phyloP scores from a whole-genome alignment of 306 rosid genomes.

The Citrullus mucosospermus region DNA sequence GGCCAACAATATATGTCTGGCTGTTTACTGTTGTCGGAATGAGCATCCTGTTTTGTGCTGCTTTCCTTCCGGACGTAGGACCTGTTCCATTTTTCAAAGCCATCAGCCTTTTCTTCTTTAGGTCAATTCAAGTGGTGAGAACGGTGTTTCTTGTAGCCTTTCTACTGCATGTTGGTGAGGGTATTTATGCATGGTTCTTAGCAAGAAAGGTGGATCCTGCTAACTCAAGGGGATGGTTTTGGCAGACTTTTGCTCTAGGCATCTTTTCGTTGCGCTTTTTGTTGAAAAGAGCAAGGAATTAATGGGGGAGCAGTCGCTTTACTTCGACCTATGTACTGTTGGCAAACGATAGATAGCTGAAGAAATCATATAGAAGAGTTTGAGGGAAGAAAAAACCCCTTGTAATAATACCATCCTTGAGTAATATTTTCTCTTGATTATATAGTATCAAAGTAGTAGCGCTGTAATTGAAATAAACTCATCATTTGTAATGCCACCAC shows the following conservation, averaged over 20 bases:
- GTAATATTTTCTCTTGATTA: background rate
- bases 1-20: conserved; percentile 69
- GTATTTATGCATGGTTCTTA: conserved; percentile 54
- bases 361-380: background rate
- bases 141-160: conserved; percentile 29
- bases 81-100: conserved; percentile 43
- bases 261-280: conserved; percentile 64
- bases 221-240: conserved; percentile 72
- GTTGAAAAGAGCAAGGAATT: conserved; percentile 41
- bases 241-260: conserved; percentile 72
- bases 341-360: background rate
- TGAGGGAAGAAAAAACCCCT: background rate
- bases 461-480: background rate
- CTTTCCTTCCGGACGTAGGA: conserved; percentile 58
- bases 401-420: background rate
- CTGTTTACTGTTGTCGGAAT: conserved; percentile 51
- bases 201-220: conserved; percentile 70
- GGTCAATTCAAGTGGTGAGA: conserved; percentile 44
- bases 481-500: background rate
- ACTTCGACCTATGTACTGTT: background rate
- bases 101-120: conserved; percentile 35
- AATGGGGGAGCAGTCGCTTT: background rate
- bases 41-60: conserved; percentile 47
- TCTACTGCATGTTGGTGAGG: conserved; percentile 42
- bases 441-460: background rate